Evolutionary conservation across 106 monocot genomes (phyloP).

Genomic region (Iris macrosiphon): DNA sequence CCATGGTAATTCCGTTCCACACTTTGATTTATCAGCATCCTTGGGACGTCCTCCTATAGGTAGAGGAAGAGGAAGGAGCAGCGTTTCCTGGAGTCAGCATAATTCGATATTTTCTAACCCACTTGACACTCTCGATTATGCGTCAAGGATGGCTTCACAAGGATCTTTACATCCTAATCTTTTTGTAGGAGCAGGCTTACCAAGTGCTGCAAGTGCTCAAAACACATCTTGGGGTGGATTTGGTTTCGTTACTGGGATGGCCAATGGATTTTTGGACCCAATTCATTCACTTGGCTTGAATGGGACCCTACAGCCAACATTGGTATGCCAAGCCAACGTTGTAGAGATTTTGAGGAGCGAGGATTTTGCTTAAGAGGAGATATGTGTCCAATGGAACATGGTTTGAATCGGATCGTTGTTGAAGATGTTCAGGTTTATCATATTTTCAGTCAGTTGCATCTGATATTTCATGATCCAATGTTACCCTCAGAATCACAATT

Average conservation of each 20-base stretch:
- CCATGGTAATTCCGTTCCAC: constrained; percentile 21
- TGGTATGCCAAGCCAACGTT: constrained; percentile 79
- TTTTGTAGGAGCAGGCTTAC: constrained; percentile 50
- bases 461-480: not conserved
- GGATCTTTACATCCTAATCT: constrained; percentile 47
- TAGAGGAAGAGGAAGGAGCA: constrained; percentile 73
- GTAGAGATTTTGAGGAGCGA: constrained; percentile 95
- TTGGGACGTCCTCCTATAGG: constrained; percentile 32
- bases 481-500: not conserved
- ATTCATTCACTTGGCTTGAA: constrained; percentile 63
- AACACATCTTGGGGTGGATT: constrained; percentile 74
- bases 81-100: constrained; percentile 42
- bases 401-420: constrained; percentile 92
- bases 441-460: constrained; percentile 5
- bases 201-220: constrained; percentile 50
- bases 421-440: constrained; percentile 91
- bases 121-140: constrained; percentile 63
- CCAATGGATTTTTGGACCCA: constrained; percentile 70
- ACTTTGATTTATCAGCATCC: constrained; percentile 44
- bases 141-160: constrained; percentile 60
- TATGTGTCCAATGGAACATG: constrained; percentile 99
- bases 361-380: constrained; percentile 98
- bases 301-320: constrained; percentile 45
- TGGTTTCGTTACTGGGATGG: constrained; percentile 85
- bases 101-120: constrained; percentile 64